These are phyloP conservation scores for Colletotrichum scovillei DNA, from an alignment of 2,329 filamentous ascomycete species.

Conservation along the genomic window DNA sequence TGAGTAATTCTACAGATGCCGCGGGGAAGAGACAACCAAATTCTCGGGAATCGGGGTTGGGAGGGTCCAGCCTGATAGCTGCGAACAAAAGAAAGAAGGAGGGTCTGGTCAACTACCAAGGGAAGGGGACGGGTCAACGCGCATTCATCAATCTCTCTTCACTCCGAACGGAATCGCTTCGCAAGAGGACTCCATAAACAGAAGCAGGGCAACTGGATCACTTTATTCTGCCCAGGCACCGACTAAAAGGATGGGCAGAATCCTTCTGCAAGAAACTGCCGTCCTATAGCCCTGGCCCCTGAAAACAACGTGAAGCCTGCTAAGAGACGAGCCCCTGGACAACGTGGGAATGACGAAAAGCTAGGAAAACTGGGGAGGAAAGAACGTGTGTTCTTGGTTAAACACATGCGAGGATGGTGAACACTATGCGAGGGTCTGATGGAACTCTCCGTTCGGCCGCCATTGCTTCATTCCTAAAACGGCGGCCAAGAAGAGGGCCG, in stretches of 20 bases:
- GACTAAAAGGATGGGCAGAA: neutral
- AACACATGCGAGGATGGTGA: too few species aligned
- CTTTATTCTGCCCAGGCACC: conserved; percentile 22
- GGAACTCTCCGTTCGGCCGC: neutral
- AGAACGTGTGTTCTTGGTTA: neutral
- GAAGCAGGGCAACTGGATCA: neutral
- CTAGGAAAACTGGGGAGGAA: neutral
- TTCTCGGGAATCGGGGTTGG: neutral
- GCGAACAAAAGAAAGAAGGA: neutral
- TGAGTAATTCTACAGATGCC: neutral
- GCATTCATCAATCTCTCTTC: neutral
- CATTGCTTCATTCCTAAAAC: conserved; percentile 3
- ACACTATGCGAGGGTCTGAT: neutral
- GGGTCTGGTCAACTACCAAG: neutral
- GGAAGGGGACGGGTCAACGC: neutral
- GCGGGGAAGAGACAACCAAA: neutral
- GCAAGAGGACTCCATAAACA: neutral
- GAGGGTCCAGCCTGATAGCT: conserved; percentile 19
- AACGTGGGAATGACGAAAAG: conserved; percentile 8
- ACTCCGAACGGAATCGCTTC: neutral
- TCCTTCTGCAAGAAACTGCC: conserved; percentile 3
- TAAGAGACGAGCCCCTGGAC: neutral
- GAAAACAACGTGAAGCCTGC: neutral
- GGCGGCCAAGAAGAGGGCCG: neutral
- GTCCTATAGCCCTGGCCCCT: conserved; percentile 1